phyloP scores from a whole-genome alignment of 2,329 filamentous ascomycete species.

The Orbilia oligospora region DNA sequence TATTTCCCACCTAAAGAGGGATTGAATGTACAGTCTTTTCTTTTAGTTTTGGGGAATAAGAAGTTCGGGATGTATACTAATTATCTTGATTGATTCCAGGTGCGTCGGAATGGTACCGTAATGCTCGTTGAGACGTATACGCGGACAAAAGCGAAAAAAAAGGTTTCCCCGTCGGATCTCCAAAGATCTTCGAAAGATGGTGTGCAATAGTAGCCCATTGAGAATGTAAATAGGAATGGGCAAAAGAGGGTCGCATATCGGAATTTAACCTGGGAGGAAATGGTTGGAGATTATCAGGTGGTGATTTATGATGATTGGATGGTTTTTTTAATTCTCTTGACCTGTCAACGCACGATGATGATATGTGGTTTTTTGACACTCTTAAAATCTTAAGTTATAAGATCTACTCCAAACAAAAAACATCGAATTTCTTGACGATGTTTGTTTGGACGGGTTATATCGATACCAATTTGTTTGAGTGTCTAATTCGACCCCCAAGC shows the following conservation, averaged over 20 bases:
- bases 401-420: too few relatives aligned
- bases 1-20: not conserved
- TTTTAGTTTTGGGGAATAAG: not conserved
- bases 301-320: conserved; percentile 18
- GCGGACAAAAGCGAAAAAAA: not conserved
- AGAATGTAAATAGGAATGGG: conserved; percentile 25
- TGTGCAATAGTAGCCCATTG: conserved; percentile 13
- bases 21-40: too few relatives aligned
- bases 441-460: not conserved
- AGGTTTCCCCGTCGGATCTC: too few relatives aligned
- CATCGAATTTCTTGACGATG: too few relatives aligned
- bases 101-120: conserved; percentile 25
- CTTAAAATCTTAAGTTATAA: too few relatives aligned
- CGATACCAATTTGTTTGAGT: not conserved
- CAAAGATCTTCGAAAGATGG: conserved; percentile 20
- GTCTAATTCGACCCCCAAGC: conserved; percentile 13
- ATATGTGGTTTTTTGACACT: conserved; percentile 2
- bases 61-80: not conserved
- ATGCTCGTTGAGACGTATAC: conserved; percentile 25
- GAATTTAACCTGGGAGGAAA: conserved; percentile 46
- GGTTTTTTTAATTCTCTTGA: not conserved
- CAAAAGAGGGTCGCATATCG: conserved; percentile 56
- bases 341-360: conserved; percentile 52
- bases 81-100: conserved; percentile 33
- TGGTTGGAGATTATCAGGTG: conserved; percentile 9